phyloP scores from a whole-genome alignment of 306 rosid genomes.

The Hippophae rhamnoides region DNA sequence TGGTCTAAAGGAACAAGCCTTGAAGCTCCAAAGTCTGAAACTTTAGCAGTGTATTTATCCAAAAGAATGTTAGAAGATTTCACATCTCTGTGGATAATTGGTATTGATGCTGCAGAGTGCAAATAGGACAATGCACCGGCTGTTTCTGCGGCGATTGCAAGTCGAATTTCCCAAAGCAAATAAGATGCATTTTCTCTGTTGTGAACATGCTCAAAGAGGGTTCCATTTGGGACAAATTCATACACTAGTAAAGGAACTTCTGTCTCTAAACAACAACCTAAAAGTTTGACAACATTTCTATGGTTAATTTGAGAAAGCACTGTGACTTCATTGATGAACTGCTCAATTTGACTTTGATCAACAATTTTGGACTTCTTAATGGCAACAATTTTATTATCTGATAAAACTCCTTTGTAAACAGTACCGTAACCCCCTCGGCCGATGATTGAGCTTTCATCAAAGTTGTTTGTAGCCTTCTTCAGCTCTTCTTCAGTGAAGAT shows the following conservation, averaged over 20 bases:
- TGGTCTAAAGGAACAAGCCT: not conserved
- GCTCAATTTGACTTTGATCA: not conserved
- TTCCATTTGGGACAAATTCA: not conserved
- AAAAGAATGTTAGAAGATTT: not conserved
- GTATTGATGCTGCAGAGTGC: slow-evolving; percentile 1
- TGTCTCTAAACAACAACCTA: not conserved
- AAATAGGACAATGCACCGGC: not conserved
- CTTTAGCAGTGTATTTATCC: not conserved
- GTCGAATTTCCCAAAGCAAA: not conserved
- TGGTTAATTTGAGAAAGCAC: not conserved
- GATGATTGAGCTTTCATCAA: not conserved
- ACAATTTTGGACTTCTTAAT: not conserved
- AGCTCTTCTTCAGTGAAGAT: not conserved
- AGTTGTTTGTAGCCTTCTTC: not conserved
- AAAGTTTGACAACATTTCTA: not conserved
- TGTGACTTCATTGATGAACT: not conserved
- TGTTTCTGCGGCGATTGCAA: not conserved
- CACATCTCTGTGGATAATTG: not conserved
- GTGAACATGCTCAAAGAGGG: not conserved
- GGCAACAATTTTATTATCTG: not conserved
- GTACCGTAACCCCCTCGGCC: not conserved
- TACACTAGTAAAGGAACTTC: not conserved
- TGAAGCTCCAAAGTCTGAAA: slow-evolving; percentile 4
- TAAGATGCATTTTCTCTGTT: not conserved
- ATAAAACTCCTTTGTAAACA: not conserved